Base-by-base conservation (phyloP, 177 flowering plant genomes). In the Tripterygium wilfordii region DNA sequence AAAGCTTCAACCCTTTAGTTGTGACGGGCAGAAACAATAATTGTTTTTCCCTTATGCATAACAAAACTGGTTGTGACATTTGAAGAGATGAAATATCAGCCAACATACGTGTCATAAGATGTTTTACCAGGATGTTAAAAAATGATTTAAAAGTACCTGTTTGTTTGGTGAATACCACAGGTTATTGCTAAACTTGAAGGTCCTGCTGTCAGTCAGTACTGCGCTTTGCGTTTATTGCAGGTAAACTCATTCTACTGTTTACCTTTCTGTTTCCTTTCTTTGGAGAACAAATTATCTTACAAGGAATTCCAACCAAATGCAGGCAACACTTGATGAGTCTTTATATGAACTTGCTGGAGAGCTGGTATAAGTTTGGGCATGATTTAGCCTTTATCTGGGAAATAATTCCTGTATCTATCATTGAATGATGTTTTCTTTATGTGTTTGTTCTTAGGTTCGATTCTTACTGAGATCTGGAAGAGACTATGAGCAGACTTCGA, bases 181-280 rank as follows among this genome's bases (percentile, higher is more conserved):
- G 99, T 92, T 22, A 92, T 92, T 64, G 97, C 99, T 6, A 89
- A 89, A 71, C 99, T 89, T 63, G 99, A 92, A 76, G 92, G 96
- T 53, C 82, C 95, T 67, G 96, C 99, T 21, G 95, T 89, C 51
- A 92, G 99, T 67, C 99, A 92, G 64, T 89, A 86, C 54, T 82
- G 91, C 65, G 99, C 99, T 51, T 66, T 89, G 60, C 94, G 95
- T 28, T 68, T 92, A 62, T 68, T 92, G 43, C 96, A 90, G 88
- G 97, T 90, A 61, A n/a, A 30, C 12, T n/a, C 24, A 9, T 47
- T 8, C 25, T 36, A 18, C 4, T 51, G 22, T 16, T 5, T 49
- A 30, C 1, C 17, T n/a, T 26, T 26, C 27, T 28, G 24, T 31
- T 31, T 29, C 8, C 28, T 17, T 16, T 24, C 29, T 30, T 27